phyloP scores from a whole-genome alignment of 768 basidiomycete species.

The Lentinula lateritia region DNA sequence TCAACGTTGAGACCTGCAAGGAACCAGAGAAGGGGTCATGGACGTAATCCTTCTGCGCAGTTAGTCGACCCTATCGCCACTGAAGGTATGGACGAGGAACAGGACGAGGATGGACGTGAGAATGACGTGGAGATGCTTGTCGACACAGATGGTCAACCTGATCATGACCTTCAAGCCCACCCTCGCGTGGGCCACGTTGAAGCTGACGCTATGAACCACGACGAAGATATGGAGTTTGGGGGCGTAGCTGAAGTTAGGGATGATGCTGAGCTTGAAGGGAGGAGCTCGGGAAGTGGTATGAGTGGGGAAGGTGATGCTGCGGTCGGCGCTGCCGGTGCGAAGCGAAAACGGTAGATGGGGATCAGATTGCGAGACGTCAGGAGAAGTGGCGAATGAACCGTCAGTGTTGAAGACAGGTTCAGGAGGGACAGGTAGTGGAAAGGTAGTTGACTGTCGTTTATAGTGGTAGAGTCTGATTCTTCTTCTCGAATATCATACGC shows the following conservation, averaged over 20 bases:
- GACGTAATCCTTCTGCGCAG: conserved; percentile 6
- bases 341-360: conserved; percentile 25
- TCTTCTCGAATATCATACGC: too few relatives aligned
- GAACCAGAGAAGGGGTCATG: neutral
- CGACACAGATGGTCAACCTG: neutral
- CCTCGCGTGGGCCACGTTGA: neutral
- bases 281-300: conserved; percentile 11
- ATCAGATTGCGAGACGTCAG: too few relatives aligned
- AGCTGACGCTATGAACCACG: neutral
- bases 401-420: too few relatives aligned
- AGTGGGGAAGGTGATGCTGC: conserved; percentile 13
- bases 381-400: too few relatives aligned
- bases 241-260: conserved; percentile 10
- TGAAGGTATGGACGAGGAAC: conserved; percentile 34
- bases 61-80: conserved; percentile 12
- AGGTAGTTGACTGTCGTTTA: too few relatives aligned
- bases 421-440: neutral
- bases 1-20: neutral
- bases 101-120: conserved; percentile 5
- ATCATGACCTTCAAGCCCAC: neutral
- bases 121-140: conserved; percentile 10
- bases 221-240: conserved; percentile 9
- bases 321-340: conserved; percentile 29
- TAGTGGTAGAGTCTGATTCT: too few relatives aligned
- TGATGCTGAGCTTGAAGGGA: conserved; percentile 12